Evolutionary conservation across 805 yeast species (phyloP), one percentile per base, ranked within the genome.

Genomic region (Myxozyma melibiosi): DNA sequence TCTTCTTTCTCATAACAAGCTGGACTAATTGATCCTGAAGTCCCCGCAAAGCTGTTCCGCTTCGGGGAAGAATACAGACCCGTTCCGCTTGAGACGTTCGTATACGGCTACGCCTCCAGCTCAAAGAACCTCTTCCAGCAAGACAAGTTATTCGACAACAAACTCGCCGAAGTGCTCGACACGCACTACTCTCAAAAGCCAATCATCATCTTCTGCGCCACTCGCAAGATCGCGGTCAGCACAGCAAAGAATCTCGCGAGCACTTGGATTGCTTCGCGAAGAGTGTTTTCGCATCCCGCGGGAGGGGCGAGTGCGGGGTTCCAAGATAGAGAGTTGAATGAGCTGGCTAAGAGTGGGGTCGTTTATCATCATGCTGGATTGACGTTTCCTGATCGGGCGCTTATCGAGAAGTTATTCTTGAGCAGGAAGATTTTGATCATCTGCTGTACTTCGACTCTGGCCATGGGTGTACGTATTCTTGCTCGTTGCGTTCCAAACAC

Each of bases 351-450:
- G 30, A 9, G 59, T 5, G 84, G 84, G 0, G 71, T 83, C 35
- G 82, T 80, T 0, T 80, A 72, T 62, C 86, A 83, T 61, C 84
- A 83, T 68, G 86, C 86, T 2, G 86, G 86, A 1, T 68, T 83
- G 41, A 70, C 79, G 1, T 64, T 71, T 46, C 71, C 70, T 2
- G 86, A 83, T 64, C 69, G 86, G 47, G 67, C 61, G 13, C 53
- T 69, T 1, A 74, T 83, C 1, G 86, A 83, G 64, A 67, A 68
- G 20, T 65, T 69, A 14, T 83, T 81, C 57, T 66, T 75, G 4
- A 65, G 67, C 3, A 83, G 83, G 0, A 64, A 68, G 2, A 67
- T 80, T 5, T 73, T 71, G 55, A 69, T 80, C 14, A 63, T 83
- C 28, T 82, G 85, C 44, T 79, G 81, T 1, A 83, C 86, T 0